Percentiles rank a stretch among this genome's conserved stretches.
phyloP scores from a whole-genome alignment of 129 eudicot genomes.

The Ambrosia artemisiifolia region DNA sequence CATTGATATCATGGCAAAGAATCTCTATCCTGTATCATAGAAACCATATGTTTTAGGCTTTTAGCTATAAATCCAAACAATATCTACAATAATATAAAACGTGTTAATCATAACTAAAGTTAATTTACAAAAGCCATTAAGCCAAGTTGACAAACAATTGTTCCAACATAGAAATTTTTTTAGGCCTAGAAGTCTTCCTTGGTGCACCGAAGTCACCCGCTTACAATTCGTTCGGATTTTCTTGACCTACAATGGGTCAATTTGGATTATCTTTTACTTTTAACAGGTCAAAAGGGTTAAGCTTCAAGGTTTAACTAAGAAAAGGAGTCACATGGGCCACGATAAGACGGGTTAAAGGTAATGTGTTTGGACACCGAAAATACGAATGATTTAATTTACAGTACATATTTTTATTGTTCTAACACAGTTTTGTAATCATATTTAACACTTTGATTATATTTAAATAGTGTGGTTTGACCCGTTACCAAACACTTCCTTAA shows the following conservation, averaged over 20 bases:
- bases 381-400: background rate
- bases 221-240: too few relatives aligned
- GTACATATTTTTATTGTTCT: background rate
- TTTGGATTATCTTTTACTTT: background rate
- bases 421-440: background rate
- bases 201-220: background rate
- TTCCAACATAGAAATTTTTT: background rate
- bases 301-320: background rate
- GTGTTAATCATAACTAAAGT: background rate
- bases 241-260: background rate
- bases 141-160: background rate
- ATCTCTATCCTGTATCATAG: conserved; percentile 72
- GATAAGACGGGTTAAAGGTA: background rate
- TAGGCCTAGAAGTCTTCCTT: background rate
- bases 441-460: background rate
- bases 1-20: conserved; percentile 87
- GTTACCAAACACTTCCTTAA: background rate
- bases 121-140: background rate
- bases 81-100: background rate
- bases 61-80: background rate
- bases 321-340: background rate
- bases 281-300: too few relatives aligned
- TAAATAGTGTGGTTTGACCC: too few relatives aligned
- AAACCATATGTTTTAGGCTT: conserved; percentile 9
- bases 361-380: background rate